These are phyloP conservation scores for Monotropa hypopitys DNA, from an alignment of 179 eudicot genomes.

Conservation along the genomic window DNA sequence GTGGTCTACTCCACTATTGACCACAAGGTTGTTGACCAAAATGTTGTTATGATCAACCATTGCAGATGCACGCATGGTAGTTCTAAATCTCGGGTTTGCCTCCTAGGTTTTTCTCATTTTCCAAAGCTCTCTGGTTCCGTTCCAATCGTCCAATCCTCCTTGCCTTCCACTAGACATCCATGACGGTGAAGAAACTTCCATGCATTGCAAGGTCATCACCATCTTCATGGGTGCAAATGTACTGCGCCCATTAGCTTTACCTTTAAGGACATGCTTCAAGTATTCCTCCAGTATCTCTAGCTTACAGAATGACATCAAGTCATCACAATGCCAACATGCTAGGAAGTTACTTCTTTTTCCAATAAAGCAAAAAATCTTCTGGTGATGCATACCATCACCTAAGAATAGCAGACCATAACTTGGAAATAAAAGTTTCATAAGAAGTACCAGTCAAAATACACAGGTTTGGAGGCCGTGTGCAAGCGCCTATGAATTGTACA, in stretches of 20 bases:
- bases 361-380: not conserved
- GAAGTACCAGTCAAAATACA: slow-evolving; percentile 50
- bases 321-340: too few relatives aligned
- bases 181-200: too few relatives aligned
- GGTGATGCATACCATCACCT: not conserved
- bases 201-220: too few relatives aligned
- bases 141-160: too few relatives aligned
- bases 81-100: not conserved
- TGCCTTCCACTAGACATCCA: too few relatives aligned
- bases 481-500: slow-evolving; percentile 59
- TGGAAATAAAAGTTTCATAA: not conserved
- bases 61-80: not conserved
- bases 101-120: not conserved
- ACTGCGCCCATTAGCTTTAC: too few relatives aligned
- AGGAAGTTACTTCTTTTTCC: not conserved
- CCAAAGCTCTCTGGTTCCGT: not conserved
- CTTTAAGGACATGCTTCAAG: too few relatives aligned
- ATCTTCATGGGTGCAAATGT: too few relatives aligned
- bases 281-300: too few relatives aligned
- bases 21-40: not conserved
- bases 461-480: slow-evolving; percentile 38
- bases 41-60: not conserved
- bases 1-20: not conserved
- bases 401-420: not conserved
- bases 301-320: too few relatives aligned